Base-by-base conservation (phyloP, 2,329 filamentous ascomycete species). In the Penicillium sp. region DNA sequence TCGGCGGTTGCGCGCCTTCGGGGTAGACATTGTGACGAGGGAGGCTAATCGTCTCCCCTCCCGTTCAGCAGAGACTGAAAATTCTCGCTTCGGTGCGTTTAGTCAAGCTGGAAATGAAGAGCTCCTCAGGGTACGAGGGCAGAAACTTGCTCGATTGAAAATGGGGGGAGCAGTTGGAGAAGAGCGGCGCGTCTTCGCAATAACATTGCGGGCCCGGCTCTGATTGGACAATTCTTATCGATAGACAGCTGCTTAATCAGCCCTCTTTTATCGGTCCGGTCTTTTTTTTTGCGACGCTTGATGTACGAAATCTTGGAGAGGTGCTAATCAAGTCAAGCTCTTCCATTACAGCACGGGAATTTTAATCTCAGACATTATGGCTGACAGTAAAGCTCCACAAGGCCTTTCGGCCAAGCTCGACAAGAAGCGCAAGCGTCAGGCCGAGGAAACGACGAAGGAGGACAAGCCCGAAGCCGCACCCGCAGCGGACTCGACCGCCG, bases 391-490 rank as follows among this genome's bases (percentile, higher is more conserved):
- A 4, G 47, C 51, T n/a, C 43, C 55, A 3, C 57, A 61, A 36
- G 59, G 59, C 3, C 60, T 69, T n/a, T 55, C 66, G 28, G 52
- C 56, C 38, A 67, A 66, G 46, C 52, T 68, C 33, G 60, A 70
- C 45, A 69, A 69, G 52, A 71, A 71, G 60, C 68, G 68, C 55
- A 70, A 68, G 60, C 62, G 68, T 51, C 63, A 68, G 45, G 61
- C 63, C 43, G 64, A 66, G 34, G 66, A 66, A 18, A 49, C 60
- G 37, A 54, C 58, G 13, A 60, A 63, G 51, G 39, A 61, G 55
- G 57, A 58, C 46, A 58, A 58, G 46, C 45, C 58, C 32, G 55
- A 57, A 32, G 41, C 54, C 32, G 52, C 49, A 32, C 40, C 55
- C 39, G 49, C 52, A 46, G 45, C 53, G 50, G 47, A 46, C 49